Conservation (phyloP, 441 rosid species). For the Croton laevigatus region DNA sequence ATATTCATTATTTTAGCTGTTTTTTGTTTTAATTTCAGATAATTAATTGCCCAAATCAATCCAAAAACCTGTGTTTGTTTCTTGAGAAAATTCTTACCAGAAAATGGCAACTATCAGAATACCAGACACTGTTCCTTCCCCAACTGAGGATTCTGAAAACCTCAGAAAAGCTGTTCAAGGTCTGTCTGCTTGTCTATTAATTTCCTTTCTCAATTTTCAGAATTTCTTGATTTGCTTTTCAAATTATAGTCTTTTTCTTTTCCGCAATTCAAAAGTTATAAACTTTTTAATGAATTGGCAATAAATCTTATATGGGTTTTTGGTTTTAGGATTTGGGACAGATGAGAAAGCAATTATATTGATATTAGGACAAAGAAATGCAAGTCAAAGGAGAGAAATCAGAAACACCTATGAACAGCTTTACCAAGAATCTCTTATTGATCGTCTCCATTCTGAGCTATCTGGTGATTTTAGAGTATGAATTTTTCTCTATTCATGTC, state of each 20-base stretch:
- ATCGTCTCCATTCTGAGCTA: slow-evolving; percentile 57
- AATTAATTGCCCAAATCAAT: slow-evolving; percentile 10
- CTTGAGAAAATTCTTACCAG: slow-evolving; percentile 16
- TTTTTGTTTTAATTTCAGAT: slow-evolving; percentile 8
- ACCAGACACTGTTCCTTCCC: slow-evolving; percentile 64
- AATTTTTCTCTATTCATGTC: neutral
- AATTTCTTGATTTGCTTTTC: slow-evolving; percentile 13
- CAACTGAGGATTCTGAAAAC: slow-evolving; percentile 56
- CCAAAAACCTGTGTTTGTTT: neutral
- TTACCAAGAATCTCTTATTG: slow-evolving; percentile 55
- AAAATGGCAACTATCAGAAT: slow-evolving; percentile 62
- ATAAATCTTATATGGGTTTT: slow-evolving; percentile 1
- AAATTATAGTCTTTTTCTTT: neutral
- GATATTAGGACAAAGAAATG: slow-evolving; percentile 67
- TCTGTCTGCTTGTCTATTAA: slow-evolving; percentile 15
- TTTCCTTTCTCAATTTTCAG: neutral
- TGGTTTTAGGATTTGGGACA: slow-evolving; percentile 58
- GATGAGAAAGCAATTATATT: slow-evolving; percentile 61
- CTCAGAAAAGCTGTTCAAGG: slow-evolving; percentile 70
- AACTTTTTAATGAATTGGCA: neutral
- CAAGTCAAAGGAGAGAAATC: slow-evolving; percentile 65
- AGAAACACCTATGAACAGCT: slow-evolving; percentile 57
- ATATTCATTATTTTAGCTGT: slow-evolving; percentile 9
- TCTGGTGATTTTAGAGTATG: slow-evolving; percentile 77
- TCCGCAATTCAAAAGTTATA: neutral